These are phyloP conservation scores for Trichoderma hamatum DNA, from an alignment of 2,329 filamentous ascomycete species.

Conservation along the genomic window DNA sequence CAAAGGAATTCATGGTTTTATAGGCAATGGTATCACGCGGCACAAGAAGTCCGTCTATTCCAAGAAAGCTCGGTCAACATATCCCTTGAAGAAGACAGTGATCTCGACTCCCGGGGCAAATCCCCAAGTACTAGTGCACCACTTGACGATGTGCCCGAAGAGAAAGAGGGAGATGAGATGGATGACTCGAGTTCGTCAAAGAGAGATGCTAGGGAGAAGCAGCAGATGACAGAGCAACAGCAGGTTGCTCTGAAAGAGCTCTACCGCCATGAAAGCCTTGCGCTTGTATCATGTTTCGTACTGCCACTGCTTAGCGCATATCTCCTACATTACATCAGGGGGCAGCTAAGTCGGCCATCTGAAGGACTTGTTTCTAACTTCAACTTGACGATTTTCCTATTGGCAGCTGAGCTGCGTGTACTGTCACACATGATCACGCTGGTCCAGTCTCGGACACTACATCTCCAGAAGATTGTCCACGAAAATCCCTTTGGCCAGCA, in stretches of 20 bases:
- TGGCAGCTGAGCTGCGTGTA: constrained; percentile 84
- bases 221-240: constrained; percentile 33
- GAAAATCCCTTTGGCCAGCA: constrained; percentile 48
- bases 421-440: constrained; percentile 80
- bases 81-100: constrained; percentile 51
- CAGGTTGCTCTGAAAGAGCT: constrained; percentile 63
- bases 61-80: constrained; percentile 49
- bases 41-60: constrained; percentile 62
- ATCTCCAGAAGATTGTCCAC: constrained; percentile 75
- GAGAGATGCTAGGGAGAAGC: not conserved
- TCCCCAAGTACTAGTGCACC: constrained; percentile 31
- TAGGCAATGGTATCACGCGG: constrained; percentile 75
- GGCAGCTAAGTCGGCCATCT: constrained; percentile 78
- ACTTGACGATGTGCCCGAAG: constrained; percentile 52
- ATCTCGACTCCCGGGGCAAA: constrained; percentile 37
- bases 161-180: constrained; percentile 38
- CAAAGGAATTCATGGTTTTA: constrained; percentile 22
- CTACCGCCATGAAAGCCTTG: constrained; percentile 72
- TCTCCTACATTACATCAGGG: constrained; percentile 78
- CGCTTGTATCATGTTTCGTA: constrained; percentile 76
- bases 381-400: constrained; percentile 87
- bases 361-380: constrained; percentile 90
- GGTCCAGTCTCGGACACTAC: constrained; percentile 75
- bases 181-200: constrained; percentile 21
- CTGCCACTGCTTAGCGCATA: constrained; percentile 80